Percentiles rank a stretch among this genome's conserved stretches.
These are phyloP conservation scores for Penicillium sp. DNA, from an alignment of 2,329 filamentous ascomycete species.

Conservation along the genomic window DNA sequence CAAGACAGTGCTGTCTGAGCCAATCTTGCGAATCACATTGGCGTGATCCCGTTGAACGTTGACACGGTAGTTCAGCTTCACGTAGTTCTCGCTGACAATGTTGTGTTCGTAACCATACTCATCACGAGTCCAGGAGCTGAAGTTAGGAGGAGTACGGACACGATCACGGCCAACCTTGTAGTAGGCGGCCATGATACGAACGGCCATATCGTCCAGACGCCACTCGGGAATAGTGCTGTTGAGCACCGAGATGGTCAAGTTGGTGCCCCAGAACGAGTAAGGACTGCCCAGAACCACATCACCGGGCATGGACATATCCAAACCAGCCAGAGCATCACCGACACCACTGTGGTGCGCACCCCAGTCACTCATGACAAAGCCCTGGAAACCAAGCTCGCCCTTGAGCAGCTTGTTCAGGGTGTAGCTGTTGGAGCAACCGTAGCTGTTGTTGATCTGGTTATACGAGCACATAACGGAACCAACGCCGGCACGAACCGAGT, in stretches of 20 bases:
- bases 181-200: conserved; percentile 74
- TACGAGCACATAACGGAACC: conserved; percentile 75
- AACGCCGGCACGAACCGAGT: conserved; percentile 70
- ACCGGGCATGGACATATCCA: conserved; percentile 86
- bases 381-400: conserved; percentile 76
- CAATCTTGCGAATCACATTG: conserved; percentile 74
- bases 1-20: conserved; percentile 80
- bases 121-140: conserved; percentile 83
- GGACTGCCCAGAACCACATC: conserved; percentile 79
- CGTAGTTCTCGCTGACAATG: conserved; percentile 63
- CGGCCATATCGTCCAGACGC: conserved; percentile 89
- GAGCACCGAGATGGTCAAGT: conserved; percentile 83
- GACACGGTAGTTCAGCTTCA: conserved; percentile 78
- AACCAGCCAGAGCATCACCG: conserved; percentile 67
- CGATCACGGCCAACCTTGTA: conserved; percentile 67
- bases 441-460: conserved; percentile 73
- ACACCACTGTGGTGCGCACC: conserved; percentile 75
- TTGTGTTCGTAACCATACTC: conserved; percentile 74
- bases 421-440: conserved; percentile 69
- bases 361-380: conserved; percentile 76
- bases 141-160: conserved; percentile 69
- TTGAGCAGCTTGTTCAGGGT: conserved; percentile 69
- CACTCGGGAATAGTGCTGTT: conserved; percentile 90
- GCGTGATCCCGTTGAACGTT: conserved; percentile 82
- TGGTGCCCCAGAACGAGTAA: conserved; percentile 79